Evolutionary conservation across 371 early-diverging fungal species (phyloP).

Genomic region (Synchytrium microbalum): DNA sequence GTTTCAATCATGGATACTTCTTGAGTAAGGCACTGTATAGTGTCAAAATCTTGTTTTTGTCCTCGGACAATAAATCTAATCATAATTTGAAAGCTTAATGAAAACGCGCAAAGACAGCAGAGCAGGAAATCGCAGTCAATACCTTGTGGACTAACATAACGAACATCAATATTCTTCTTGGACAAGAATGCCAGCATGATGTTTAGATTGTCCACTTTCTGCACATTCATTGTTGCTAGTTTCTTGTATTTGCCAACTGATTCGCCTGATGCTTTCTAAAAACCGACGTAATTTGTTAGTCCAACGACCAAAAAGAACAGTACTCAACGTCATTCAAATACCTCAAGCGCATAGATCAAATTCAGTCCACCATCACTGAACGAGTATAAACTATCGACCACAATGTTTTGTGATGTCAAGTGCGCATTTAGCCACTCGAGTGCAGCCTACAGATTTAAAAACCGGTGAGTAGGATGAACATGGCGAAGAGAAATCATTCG

Average conservation of each 20-base stretch:
- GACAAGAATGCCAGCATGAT: slow-evolving; percentile 35
- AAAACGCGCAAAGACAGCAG: neutral
- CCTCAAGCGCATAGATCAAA: slow-evolving; percentile 42
- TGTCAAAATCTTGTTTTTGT: slow-evolving; percentile 39
- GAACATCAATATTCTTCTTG: slow-evolving; percentile 29
- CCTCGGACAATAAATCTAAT: slow-evolving; percentile 36
- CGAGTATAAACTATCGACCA: slow-evolving; percentile 27
- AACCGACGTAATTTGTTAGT: slow-evolving; percentile 1
- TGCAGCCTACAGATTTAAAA: slow-evolving; percentile 21
- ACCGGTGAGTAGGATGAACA: neutral
- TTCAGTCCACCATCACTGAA: slow-evolving; percentile 32
- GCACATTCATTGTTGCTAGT: slow-evolving; percentile 35
- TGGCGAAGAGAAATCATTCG: neutral
- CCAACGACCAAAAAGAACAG: no score
- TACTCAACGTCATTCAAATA: slow-evolving; percentile 10
- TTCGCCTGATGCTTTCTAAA: slow-evolving; percentile 31
- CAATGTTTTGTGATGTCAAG: slow-evolving; percentile 25
- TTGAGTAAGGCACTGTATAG: slow-evolving; percentile 39
- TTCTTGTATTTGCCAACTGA: slow-evolving; percentile 43
- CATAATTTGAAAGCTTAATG: neutral
- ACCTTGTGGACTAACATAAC: slow-evolving; percentile 34
- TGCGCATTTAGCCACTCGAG: slow-evolving; percentile 42
- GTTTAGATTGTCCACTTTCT: slow-evolving; percentile 37
- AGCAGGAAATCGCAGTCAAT: neutral
- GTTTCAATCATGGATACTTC: slow-evolving; percentile 20